Evolutionary conservation across 2,329 filamentous ascomycete species (phyloP).

Genomic region (Sporothrix pseudoabietina): DNA sequence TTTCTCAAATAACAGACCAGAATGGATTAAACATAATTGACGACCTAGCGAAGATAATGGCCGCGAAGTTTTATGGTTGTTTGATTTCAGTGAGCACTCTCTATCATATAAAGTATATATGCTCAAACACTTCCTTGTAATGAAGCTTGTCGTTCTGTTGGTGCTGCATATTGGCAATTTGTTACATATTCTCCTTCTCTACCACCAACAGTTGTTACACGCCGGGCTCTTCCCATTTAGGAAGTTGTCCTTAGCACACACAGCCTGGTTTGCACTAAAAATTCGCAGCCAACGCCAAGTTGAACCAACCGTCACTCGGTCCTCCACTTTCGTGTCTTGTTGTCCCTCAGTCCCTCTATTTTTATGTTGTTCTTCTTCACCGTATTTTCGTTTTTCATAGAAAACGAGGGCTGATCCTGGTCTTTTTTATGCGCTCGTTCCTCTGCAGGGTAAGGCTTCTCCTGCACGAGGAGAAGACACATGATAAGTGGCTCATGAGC

Average conservation of each 20-base stretch:
- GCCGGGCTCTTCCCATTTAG: conserved; percentile 1
- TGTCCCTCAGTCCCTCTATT: neutral
- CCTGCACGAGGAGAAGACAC: neutral
- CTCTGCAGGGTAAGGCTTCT: neutral
- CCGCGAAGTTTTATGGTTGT: too few species aligned
- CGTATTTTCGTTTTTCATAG: conserved; percentile 2
- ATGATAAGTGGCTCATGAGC: neutral
- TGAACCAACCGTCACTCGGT: neutral
- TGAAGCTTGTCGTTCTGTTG: neutral
- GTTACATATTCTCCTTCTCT: neutral
- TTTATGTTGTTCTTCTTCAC: conserved; percentile 9
- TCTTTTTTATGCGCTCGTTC: neutral
- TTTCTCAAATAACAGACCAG: too few species aligned
- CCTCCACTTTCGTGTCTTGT: neutral
- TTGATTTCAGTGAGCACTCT: too few species aligned
- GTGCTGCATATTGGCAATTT: neutral
- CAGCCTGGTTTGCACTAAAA: neutral
- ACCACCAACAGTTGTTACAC: neutral
- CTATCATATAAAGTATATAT: too few species aligned
- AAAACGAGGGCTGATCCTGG: too few species aligned
- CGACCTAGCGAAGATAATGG: too few species aligned
- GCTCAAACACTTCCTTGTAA: neutral
- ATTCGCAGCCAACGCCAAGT: neutral
- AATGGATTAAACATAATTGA: too few species aligned
- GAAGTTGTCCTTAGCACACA: neutral